phyloP scores from a whole-genome alignment of 441 rosid genomes.

The Populus hybrid region DNA sequence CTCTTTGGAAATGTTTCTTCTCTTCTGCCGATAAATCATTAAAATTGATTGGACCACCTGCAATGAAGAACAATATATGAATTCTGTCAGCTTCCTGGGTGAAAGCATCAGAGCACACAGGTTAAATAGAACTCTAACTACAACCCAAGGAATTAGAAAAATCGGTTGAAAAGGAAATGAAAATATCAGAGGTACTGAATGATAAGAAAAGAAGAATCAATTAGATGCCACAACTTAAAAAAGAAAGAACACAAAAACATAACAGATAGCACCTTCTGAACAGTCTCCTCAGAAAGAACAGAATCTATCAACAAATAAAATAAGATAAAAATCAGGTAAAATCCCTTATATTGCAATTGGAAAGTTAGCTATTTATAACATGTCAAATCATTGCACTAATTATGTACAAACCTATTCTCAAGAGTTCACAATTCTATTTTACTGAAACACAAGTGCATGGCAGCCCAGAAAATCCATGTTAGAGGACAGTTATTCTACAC shows the following conservation, averaged over 20 bases:
- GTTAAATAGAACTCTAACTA: not conserved
- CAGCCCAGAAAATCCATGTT: not conserved
- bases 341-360: not conserved
- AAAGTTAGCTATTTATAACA: not conserved
- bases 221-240: not conserved
- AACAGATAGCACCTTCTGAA: constrained; percentile 66
- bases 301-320: constrained; percentile 35
- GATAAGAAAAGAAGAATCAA: not conserved
- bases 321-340: constrained; percentile 14
- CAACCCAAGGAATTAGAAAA: not conserved
- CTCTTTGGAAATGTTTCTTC: constrained; percentile 74
- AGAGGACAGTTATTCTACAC: not conserved
- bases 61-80: constrained; percentile 1
- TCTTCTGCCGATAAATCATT: constrained; percentile 70
- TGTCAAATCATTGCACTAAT: not conserved
- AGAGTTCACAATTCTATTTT: not conserved
- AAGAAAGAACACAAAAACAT: not conserved
- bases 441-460: not conserved
- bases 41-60: constrained; percentile 52
- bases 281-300: constrained; percentile 53
- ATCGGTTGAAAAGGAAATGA: not conserved
- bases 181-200: not conserved
- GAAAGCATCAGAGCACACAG: not conserved
- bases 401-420: not conserved
- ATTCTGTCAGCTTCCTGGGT: constrained; percentile 15